These are phyloP conservation scores for Keqinozyma sinolaborantium DNA, from an alignment of 1,139 yeast species.

Conservation along the genomic window DNA sequence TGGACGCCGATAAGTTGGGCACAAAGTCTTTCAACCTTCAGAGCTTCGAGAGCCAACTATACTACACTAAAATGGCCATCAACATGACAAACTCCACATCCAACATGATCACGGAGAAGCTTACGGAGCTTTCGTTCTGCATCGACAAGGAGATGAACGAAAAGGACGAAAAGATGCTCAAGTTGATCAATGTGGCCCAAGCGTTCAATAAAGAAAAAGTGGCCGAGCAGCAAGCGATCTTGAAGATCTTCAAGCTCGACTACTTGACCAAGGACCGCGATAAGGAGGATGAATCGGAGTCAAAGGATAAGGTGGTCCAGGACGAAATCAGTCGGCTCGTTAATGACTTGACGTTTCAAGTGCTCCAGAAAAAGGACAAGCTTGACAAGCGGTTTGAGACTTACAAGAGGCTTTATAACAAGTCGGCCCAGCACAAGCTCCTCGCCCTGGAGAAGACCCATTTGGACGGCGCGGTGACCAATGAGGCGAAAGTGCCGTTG, in stretches of 20 bases:
- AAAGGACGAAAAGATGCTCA: constrained; percentile 32
- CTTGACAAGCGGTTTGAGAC: constrained; percentile 15
- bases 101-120: constrained; percentile 34
- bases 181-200: constrained; percentile 21
- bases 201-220: constrained; percentile 25
- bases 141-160: constrained; percentile 40
- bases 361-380: constrained; percentile 31
- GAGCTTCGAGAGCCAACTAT: constrained; percentile 38
- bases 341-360: constrained; percentile 40
- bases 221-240: constrained; percentile 29
- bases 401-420: constrained; percentile 16
- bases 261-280: constrained; percentile 25
- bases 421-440: constrained; percentile 3
- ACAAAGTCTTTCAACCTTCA: constrained; percentile 16
- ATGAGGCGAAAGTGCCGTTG: constrained; percentile 14
- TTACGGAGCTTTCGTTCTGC: constrained; percentile 36
- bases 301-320: constrained; percentile 34
- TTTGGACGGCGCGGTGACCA: constrained; percentile 3
- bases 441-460: neutral
- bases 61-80: constrained; percentile 35
- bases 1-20: constrained; percentile 4
- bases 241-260: constrained; percentile 36
- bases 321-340: constrained; percentile 40
- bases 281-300: constrained; percentile 15
- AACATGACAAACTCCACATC: constrained; percentile 33